Percentiles rank a stretch among this genome's conserved stretches.
These are phyloP conservation scores for Hypoxylon crocopeplum DNA, from an alignment of 495 filamentous ascomycete genomes.

Conservation along the genomic window DNA sequence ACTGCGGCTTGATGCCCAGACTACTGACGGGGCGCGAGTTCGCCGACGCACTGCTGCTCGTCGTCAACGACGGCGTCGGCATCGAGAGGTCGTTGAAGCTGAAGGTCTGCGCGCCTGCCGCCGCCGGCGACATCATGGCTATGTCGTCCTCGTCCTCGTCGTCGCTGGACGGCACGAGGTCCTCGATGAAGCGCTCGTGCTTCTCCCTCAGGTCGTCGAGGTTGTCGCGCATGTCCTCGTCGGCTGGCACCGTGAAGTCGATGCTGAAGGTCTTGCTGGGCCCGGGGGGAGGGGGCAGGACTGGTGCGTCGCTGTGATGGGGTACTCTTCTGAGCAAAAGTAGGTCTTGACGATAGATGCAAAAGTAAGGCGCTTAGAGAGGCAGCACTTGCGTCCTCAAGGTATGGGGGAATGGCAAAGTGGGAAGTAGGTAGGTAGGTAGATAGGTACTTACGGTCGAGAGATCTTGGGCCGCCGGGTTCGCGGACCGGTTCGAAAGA, in stretches of 20 bases:
- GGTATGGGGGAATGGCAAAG: not conserved
- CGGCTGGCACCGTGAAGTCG: conserved; percentile 51
- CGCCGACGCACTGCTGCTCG: conserved; percentile 30
- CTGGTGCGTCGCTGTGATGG: conserved; percentile 20
- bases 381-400: not conserved
- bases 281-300: conserved; percentile 42
- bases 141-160: conserved; percentile 32
- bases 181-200: conserved; percentile 47
- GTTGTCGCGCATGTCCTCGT: conserved; percentile 39
- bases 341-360: no score
- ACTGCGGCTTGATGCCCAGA: conserved; percentile 51
- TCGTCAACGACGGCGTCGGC: conserved; percentile 34
- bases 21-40: conserved; percentile 31
- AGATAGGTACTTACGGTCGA: conserved; percentile 43
- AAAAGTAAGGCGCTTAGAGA: not conserved
- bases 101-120: conserved; percentile 16
- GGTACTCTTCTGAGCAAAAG: conserved; percentile 10
- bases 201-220: conserved; percentile 45
- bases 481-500: conserved; percentile 54
- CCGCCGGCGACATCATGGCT: conserved; percentile 23
- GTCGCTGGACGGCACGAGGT: conserved; percentile 36
- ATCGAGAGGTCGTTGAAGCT: conserved; percentile 44
- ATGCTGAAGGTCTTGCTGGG: conserved; percentile 59
- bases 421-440: not conserved
- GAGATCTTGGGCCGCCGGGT: conserved; percentile 47